A percentile compares a stretch with the other conserved stretches of the same genome.
Evolutionary conservation across 805 yeast species (phyloP).

Genomic region (Spathaspora sp.): DNA sequence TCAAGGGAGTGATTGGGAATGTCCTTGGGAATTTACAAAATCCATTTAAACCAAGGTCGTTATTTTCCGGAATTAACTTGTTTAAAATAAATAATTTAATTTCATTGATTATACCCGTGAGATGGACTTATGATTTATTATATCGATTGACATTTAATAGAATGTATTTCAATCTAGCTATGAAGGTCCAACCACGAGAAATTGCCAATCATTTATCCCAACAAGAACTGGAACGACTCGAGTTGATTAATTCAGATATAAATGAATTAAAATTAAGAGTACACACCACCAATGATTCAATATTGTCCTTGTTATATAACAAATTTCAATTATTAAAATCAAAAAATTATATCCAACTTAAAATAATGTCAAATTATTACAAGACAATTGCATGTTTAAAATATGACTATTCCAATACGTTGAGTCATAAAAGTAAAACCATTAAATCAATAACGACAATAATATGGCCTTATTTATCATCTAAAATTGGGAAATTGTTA

Average conservation of each 20-base stretch:
- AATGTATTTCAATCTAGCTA: conserved; percentile 25
- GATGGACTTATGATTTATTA: conserved; percentile 35
- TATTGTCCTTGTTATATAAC: not conserved
- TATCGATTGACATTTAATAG: conserved; percentile 31
- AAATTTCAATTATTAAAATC: not conserved
- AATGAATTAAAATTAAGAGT: not conserved
- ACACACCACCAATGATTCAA: not conserved
- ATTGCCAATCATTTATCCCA: conserved; percentile 26
- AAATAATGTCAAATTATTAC: conserved; percentile 13
- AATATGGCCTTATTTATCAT: conserved; percentile 38
- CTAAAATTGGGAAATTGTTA: conserved; percentile 28
- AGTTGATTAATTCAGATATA: conserved; percentile 11
- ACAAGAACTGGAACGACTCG: conserved; percentile 19
- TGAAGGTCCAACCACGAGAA: conserved; percentile 27
- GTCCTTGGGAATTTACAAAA: not conserved
- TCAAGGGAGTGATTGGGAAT: conserved; percentile 7
- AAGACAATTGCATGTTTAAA: conserved; percentile 30
- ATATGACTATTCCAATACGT: conserved; percentile 29
- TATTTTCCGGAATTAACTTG: conserved; percentile 22
- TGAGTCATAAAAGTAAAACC: conserved; percentile 19
- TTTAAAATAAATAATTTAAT: conserved; percentile 30
- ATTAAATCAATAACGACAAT: conserved; percentile 28
- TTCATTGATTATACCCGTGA: conserved; percentile 28
- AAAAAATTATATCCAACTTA: conserved; percentile 7
- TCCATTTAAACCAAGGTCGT: conserved; percentile 4